A percentile compares a stretch with the other conserved stretches of the same genome.
Evolutionary conservation across 768 basidiomycete genomes (phyloP).

Genomic region (Leucosporidium creatinivorum): DNA sequence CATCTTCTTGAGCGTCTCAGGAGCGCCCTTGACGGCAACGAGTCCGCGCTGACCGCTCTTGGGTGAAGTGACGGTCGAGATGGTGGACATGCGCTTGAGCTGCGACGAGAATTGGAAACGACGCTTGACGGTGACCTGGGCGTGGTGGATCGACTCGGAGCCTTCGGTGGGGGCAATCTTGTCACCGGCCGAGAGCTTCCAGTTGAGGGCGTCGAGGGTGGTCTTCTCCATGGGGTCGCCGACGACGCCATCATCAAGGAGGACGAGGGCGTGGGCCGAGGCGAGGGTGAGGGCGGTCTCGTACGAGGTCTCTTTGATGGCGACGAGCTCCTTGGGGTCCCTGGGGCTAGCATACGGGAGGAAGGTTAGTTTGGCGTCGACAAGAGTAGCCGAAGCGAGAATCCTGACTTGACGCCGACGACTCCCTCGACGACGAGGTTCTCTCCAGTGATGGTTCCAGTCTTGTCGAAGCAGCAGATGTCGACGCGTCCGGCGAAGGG

Average conservation of each 20-base stretch:
- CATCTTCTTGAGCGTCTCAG: conserved; percentile 92
- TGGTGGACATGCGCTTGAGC: conserved; percentile 93
- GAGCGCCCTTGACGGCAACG: conserved; percentile 83
- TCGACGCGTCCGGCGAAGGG: conserved; percentile 92
- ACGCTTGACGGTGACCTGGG: conserved; percentile 63
- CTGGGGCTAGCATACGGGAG: conserved; percentile 49
- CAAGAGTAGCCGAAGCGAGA: background rate
- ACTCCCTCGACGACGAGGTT: conserved; percentile 90
- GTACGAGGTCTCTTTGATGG: conserved; percentile 65
- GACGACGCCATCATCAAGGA: conserved; percentile 88
- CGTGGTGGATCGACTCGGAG: conserved; percentile 42
- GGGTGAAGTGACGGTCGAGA: conserved; percentile 47
- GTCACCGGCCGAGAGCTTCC: conserved; percentile 68
- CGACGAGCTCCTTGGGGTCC: conserved; percentile 60
- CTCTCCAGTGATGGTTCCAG: conserved; percentile 95
- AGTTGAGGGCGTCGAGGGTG: conserved; percentile 80
- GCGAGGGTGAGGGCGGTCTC: conserved; percentile 84
- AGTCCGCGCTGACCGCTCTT: conserved; percentile 31
- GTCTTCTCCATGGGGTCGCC: conserved; percentile 99
- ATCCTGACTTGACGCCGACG: conserved; percentile 68
- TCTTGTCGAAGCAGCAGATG: conserved; percentile 99
- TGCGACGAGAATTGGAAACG: conserved; percentile 98
- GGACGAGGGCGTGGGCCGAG: conserved; percentile 87
- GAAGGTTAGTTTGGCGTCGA: background rate
- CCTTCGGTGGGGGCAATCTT: conserved; percentile 54